These are phyloP conservation scores for Bipolaris oryzae DNA, from an alignment of 2,329 filamentous ascomycete species.

Conservation along the genomic window DNA sequence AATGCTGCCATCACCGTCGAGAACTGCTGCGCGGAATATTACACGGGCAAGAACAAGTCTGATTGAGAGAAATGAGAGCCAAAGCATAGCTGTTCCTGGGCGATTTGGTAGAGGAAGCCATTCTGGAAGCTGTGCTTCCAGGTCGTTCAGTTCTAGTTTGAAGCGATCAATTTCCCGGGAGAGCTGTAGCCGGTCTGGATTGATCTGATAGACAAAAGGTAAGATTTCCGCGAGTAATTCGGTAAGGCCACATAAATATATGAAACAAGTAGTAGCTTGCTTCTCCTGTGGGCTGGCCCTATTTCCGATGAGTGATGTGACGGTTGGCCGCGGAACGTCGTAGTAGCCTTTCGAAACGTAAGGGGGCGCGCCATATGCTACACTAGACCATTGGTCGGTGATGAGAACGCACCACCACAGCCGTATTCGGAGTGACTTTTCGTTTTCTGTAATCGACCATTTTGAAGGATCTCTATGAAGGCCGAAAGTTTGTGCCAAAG, in stretches of 20 bases:
- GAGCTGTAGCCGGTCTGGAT: conserved; percentile 35
- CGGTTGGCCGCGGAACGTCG: conserved; percentile 60
- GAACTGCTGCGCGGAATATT: conserved; percentile 39
- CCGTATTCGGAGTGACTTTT: conserved; percentile 59
- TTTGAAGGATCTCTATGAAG: conserved; percentile 61
- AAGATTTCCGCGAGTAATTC: conserved; percentile 50
- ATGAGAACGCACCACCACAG: conserved; percentile 65
- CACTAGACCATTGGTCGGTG: conserved; percentile 63
- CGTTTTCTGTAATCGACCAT: conserved; percentile 58
- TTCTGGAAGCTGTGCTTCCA: conserved; percentile 44
- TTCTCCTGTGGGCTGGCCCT: conserved; percentile 48
- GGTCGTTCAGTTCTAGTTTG: conserved; percentile 42
- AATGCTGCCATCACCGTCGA: conserved; percentile 30
- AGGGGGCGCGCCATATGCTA: conserved; percentile 62
- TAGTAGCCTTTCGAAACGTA: conserved; percentile 61
- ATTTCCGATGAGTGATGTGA: conserved; percentile 49
- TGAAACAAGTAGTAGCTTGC: conserved; percentile 58
- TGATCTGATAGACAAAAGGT: conserved; percentile 48
- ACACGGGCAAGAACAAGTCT: conserved; percentile 49
- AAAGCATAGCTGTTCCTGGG: conserved; percentile 47
- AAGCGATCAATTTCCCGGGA: conserved; percentile 39
- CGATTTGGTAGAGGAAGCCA: conserved; percentile 39
- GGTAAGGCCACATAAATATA: conserved; percentile 59
- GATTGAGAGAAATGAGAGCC: conserved; percentile 50
- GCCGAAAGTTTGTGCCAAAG: conserved; percentile 62